Base-by-base conservation (phyloP, 2,329 filamentous ascomycete genomes). In the Xylaria sp. region DNA sequence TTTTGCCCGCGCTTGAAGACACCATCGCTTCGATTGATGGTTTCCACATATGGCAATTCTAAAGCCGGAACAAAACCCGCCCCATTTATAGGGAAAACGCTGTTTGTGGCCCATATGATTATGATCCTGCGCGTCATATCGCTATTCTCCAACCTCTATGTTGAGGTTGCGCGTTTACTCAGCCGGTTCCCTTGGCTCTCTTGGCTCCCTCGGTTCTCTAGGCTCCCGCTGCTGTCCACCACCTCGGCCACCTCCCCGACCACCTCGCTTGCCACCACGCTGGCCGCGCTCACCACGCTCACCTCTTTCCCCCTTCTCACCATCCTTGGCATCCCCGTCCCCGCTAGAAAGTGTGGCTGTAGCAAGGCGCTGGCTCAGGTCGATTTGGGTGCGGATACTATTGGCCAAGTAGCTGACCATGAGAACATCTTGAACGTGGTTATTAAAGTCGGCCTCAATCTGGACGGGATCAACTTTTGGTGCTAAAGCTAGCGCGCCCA, bases 361-460 rank as follows among this genome's bases (percentile, higher is more conserved):
- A 63, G 95, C 95, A 78, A 99, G 86, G 73, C 95, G 90, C 88
- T 98, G 97, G 73, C 94, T 97, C 68, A 99, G 90, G 79, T 98
- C 96, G 85, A 99, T 98, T 86, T 99, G 96, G 75, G 95, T 98
- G 82, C 95, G 94, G 84, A 98, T 97, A 74, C 94, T 98, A 88
- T 98, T 99, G 81, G 96, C 94, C 73, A 99, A 89, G 86, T 99
- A 99, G 75, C 94, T 97, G 77, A 99, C 94, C 82, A 98, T 94
- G 74, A 99, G 90, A 70, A 99, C 94, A 82, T 99, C 96, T 86
- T 99, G 96, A 82, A 99, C 94, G 85, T 99, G 96, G 86, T 97
- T 97, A 90, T 99, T 99, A 89, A 99, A 99, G 86, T 98, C 94
- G 80, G 92, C 89, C 87, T 99, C 96, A 79, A 99, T 94, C 80